Percentiles rank a stretch among this genome's conserved stretches.
phyloP scores from a whole-genome alignment of 768 basidiomycete genomes.

The Phaffia australis region DNA sequence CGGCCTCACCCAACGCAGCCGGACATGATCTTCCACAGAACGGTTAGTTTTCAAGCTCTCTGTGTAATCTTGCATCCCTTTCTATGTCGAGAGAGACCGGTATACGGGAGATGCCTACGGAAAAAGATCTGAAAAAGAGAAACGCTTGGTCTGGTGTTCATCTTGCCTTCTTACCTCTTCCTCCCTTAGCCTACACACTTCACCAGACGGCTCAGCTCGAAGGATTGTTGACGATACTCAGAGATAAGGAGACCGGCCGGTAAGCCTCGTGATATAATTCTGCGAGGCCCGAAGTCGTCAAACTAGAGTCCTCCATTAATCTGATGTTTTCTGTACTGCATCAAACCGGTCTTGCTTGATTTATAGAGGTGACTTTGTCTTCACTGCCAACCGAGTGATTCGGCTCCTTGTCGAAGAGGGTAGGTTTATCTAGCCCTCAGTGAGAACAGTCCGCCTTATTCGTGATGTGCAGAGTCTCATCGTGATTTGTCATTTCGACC shows the following conservation, averaged over 20 bases:
- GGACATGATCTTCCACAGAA: conserved; percentile 24
- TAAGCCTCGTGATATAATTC: conserved; percentile 19
- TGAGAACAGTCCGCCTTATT: too few relatives aligned
- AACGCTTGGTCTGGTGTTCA: too few relatives aligned
- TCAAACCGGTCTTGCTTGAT: background rate
- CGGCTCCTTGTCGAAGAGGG: conserved; percentile 46
- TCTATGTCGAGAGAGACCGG: too few relatives aligned
- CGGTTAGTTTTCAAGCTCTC: background rate
- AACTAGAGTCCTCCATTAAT: background rate
- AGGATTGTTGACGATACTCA: conserved; percentile 86
- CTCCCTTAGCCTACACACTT: conserved; percentile 76
- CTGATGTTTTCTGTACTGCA: background rate
- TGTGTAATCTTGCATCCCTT: too few relatives aligned
- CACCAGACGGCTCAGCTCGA: conserved; percentile 87
- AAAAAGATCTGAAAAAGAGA: too few relatives aligned
- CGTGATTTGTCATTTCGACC: background rate
- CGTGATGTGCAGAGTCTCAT: background rate
- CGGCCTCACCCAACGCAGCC: conserved; percentile 21
- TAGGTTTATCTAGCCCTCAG: conserved; percentile 26
- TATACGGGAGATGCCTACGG: too few relatives aligned
- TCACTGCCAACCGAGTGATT: conserved; percentile 83
- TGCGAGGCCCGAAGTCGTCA: background rate
- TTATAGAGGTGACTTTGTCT: conserved; percentile 80
- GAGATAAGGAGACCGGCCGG: conserved; percentile 72
- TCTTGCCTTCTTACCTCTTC: conserved; percentile 31